A percentile compares a stretch with the other conserved stretches of the same genome.
These are phyloP conservation scores for Ascochyta viciae-villosae DNA, from an alignment of 2,329 filamentous ascomycete species.

Conservation along the genomic window DNA sequence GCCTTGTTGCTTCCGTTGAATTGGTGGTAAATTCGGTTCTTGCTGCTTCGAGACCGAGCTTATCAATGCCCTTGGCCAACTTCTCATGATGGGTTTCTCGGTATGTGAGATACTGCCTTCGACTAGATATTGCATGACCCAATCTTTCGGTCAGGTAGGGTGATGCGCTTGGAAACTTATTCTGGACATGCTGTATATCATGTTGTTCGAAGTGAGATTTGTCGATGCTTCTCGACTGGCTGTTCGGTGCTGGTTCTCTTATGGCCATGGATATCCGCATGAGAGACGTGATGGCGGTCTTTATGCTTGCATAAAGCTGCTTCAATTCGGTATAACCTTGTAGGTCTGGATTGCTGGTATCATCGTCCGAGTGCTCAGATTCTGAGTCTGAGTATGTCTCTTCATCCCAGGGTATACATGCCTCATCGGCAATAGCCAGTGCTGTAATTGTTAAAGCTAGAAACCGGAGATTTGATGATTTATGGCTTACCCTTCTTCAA, in stretches of 20 bases:
- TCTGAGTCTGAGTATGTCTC: conserved; percentile 2
- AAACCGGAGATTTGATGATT: too few relatives aligned
- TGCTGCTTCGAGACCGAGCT: conserved; percentile 26
- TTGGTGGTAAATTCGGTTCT: conserved; percentile 27
- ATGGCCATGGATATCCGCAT: conserved; percentile 44
- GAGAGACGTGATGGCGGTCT: conserved; percentile 38
- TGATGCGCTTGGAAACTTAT: not conserved
- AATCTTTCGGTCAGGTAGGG: conserved; percentile 31
- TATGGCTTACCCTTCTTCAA: not conserved
- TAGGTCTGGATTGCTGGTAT: not conserved
- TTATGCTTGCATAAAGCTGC: conserved; percentile 25
- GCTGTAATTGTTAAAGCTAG: not conserved
- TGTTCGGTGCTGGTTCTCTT: conserved; percentile 42
- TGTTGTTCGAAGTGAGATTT: conserved; percentile 35
- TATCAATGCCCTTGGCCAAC: conserved; percentile 30
- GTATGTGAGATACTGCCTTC: conserved; percentile 45
- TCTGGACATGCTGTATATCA: conserved; percentile 26
- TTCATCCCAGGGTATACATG: not conserved
- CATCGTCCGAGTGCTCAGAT: not conserved
- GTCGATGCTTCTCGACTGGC: conserved; percentile 35
- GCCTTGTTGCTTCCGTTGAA: conserved; percentile 26
- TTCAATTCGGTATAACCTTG: conserved; percentile 2
- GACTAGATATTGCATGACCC: conserved; percentile 40
- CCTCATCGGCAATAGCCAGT: not conserved
- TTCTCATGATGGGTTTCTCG: conserved; percentile 43